Conservation (phyloP, 2,329 filamentous ascomycete species). For the Monilinia aucupariae region DNA sequence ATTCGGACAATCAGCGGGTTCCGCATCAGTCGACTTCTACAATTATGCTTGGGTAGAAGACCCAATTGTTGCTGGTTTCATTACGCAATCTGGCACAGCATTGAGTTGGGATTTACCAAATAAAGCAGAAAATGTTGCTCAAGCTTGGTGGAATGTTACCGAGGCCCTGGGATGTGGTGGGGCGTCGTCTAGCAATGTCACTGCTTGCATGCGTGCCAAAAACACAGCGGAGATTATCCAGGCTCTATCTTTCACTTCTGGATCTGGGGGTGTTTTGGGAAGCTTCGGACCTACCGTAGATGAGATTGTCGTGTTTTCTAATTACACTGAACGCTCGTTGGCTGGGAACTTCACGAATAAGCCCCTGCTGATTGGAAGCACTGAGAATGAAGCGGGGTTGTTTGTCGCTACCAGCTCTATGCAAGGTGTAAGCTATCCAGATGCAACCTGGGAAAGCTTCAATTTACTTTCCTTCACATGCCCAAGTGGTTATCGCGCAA, state of each 20-base stretch:
- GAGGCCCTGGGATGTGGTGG: slow-evolving; percentile 32
- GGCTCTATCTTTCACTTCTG: slow-evolving; percentile 2
- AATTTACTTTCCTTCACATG: slow-evolving; percentile 36
- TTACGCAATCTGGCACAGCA: slow-evolving; percentile 34
- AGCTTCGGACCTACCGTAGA: slow-evolving; percentile 32
- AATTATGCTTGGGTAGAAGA: slow-evolving; percentile 33
- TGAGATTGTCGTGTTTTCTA: slow-evolving; percentile 29
- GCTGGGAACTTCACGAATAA: slow-evolving; percentile 21
- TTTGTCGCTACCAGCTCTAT: slow-evolving; percentile 30
- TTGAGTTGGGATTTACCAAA: slow-evolving; percentile 29
- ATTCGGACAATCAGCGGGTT: slow-evolving; percentile 51
- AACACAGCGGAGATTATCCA: slow-evolving; percentile 23
- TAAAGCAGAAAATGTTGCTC: slow-evolving; percentile 19
- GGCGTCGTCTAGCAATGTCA: slow-evolving; percentile 21
- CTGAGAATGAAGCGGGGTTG: slow-evolving; percentile 35
- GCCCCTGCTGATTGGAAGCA: slow-evolving; percentile 35
- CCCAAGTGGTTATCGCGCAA: slow-evolving; percentile 31
- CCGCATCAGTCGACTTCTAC: slow-evolving; percentile 45
- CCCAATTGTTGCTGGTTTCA: slow-evolving; percentile 34
- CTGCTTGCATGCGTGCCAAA: slow-evolving; percentile 31
- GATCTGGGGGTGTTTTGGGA: slow-evolving; percentile 20
- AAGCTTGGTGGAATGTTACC: slow-evolving; percentile 29
- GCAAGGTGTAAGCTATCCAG: slow-evolving; percentile 21
- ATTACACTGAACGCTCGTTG: slow-evolving; percentile 27
- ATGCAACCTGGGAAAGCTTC: slow-evolving; percentile 31